Conservation (phyloP, 306 rosid genomes). For the Glycine latifolia region DNA sequence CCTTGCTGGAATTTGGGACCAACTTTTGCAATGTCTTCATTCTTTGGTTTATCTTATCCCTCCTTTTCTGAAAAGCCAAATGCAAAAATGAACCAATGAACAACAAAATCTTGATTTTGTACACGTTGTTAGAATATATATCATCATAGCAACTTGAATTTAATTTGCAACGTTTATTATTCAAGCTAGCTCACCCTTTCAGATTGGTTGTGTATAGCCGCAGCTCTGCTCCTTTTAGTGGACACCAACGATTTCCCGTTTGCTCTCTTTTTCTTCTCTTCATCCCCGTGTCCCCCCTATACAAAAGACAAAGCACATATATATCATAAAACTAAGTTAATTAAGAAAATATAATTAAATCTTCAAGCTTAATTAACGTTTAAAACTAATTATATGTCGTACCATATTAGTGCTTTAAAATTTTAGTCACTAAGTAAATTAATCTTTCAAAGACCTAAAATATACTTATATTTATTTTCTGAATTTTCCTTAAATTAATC, state of each 20-base stretch:
- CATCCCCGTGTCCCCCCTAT: slow-evolving; percentile 61
- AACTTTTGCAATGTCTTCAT: slow-evolving; percentile 96
- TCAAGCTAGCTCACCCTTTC: slow-evolving; percentile 67
- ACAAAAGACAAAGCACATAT: background rate
- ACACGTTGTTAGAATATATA: background rate
- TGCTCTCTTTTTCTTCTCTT: slow-evolving; percentile 55
- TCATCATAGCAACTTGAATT: too few species aligned
- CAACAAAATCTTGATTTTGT: slow-evolving; percentile 30
- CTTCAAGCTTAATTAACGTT: background rate
- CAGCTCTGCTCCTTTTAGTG: slow-evolving; percentile 84
- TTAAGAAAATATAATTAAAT: background rate
- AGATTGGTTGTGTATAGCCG: slow-evolving; percentile 93
- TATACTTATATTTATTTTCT: background rate
- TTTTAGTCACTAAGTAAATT: background rate
- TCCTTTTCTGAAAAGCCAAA: slow-evolving; percentile 76
- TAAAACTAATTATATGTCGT: background rate
- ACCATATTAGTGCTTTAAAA: background rate
- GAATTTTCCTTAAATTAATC: too few species aligned
- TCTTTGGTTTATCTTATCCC: slow-evolving; percentile 96
- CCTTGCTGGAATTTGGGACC: slow-evolving; percentile 99
- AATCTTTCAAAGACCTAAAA: background rate
- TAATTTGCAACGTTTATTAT: too few species aligned
- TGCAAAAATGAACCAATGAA: slow-evolving; percentile 27
- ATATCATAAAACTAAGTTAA: background rate
- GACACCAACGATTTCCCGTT: slow-evolving; percentile 66